These are phyloP conservation scores for Penicillium angulare DNA, from an alignment of 495 filamentous ascomycete species.

Conservation along the genomic window DNA sequence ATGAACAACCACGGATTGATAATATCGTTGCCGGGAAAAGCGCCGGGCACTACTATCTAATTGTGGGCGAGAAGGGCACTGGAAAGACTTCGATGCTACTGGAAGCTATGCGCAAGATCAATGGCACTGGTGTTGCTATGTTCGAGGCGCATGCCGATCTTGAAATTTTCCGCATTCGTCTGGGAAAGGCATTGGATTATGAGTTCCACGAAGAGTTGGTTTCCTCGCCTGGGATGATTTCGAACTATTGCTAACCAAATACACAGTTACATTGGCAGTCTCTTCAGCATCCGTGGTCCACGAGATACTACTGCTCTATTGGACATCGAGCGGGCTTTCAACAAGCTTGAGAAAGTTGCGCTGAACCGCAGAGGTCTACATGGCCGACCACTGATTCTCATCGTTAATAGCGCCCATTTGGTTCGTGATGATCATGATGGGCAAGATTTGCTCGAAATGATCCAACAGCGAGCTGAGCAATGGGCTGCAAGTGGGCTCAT, in stretches of 20 bases:
- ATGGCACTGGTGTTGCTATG: conserved; percentile 85
- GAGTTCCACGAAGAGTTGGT: conserved; percentile 72
- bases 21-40: conserved; percentile 66
- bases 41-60: conserved; percentile 80
- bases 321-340: conserved; percentile 94
- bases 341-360: conserved; percentile 96
- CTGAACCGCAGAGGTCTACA: conserved; percentile 59
- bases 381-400: conserved; percentile 70
- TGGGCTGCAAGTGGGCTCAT: conserved; percentile 90
- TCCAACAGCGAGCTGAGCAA: conserved; percentile 92
- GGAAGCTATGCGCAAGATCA: conserved; percentile 86
- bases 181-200: conserved; percentile 92
- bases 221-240: too few relatives aligned
- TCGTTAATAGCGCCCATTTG: conserved; percentile 89
- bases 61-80: conserved; percentile 96
- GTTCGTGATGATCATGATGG: conserved; percentile 89
- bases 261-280: conserved; percentile 86
- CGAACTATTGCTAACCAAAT: conserved; percentile 16
- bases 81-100: conserved; percentile 96
- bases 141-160: conserved; percentile 94
- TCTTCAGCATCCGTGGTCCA: conserved; percentile 92
- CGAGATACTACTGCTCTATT: conserved; percentile 86
- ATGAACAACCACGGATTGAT: conserved; percentile 79
- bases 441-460: conserved; percentile 84
- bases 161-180: conserved; percentile 88